These are phyloP conservation scores for Cephaloascus fragrans DNA, from an alignment of 805 yeast genomes.

Conservation along the genomic window DNA sequence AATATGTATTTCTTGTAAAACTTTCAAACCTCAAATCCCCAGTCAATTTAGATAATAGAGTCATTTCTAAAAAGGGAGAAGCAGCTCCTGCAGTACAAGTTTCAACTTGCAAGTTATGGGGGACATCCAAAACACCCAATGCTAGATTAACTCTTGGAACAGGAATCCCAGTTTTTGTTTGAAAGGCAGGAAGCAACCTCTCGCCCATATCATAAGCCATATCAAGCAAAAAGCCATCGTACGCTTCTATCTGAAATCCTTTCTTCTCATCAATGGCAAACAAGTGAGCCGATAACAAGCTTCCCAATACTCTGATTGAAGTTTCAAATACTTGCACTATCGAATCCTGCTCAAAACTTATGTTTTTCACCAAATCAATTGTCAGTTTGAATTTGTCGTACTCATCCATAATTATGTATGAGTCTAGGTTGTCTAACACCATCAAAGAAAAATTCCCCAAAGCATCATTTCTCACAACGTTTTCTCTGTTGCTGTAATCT, in stretches of 20 bases:
- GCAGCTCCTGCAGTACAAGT: slow-evolving; percentile 88
- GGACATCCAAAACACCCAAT: slow-evolving; percentile 37
- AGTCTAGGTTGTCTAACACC: slow-evolving; percentile 69
- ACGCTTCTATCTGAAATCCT: slow-evolving; percentile 31
- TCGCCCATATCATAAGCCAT: slow-evolving; percentile 72
- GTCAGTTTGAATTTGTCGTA: slow-evolving; percentile 40
- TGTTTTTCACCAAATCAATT: slow-evolving; percentile 26
- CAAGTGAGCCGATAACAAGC: slow-evolving; percentile 69
- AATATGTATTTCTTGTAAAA: slow-evolving; percentile 51
- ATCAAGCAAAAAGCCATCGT: slow-evolving; percentile 63
- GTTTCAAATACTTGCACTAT: slow-evolving; percentile 85
- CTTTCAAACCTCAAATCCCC: slow-evolving; percentile 64
- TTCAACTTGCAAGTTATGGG: slow-evolving; percentile 38
- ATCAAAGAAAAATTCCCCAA: slow-evolving; percentile 79
- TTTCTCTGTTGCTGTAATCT: slow-evolving; percentile 40
- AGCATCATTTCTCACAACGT: slow-evolving; percentile 67
- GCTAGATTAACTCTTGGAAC: slow-evolving; percentile 68
- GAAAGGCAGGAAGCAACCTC: slow-evolving; percentile 60
- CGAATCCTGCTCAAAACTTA: slow-evolving; percentile 50
- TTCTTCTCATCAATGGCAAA: slow-evolving; percentile 43
- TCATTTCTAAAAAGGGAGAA: slow-evolving; percentile 72
- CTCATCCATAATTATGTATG: slow-evolving; percentile 65
- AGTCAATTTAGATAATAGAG: slow-evolving; percentile 64
- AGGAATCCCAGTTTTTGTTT: slow-evolving; percentile 58
- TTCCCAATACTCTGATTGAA: slow-evolving; percentile 75